phyloP scores from a whole-genome alignment of 2,329 filamentous ascomycete species.

The Fusarium tuaranense region DNA sequence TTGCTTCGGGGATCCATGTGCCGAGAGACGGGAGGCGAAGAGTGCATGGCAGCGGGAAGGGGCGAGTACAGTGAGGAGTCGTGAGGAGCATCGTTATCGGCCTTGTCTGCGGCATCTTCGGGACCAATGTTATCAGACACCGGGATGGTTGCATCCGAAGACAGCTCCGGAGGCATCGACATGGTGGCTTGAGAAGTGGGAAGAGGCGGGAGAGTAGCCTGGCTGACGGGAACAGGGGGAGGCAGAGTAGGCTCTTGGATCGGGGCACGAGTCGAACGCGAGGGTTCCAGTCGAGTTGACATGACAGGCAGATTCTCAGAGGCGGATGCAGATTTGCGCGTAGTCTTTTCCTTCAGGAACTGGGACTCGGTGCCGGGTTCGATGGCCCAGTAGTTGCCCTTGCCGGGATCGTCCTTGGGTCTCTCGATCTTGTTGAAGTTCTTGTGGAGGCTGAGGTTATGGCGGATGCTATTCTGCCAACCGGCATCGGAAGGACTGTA shows the following conservation, averaged over 20 bases:
- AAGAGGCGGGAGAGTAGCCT: slow-evolving; percentile 55
- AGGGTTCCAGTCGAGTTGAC: slow-evolving; percentile 66
- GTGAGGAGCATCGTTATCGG: slow-evolving; percentile 52
- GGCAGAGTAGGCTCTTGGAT: slow-evolving; percentile 62
- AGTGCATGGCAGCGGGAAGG: slow-evolving; percentile 78
- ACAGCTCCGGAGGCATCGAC: slow-evolving; percentile 67
- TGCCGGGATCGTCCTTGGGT: slow-evolving; percentile 96
- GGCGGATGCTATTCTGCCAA: slow-evolving; percentile 99
- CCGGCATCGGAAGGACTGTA: slow-evolving; percentile 87
- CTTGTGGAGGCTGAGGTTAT: slow-evolving; percentile 97
- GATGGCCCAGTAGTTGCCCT: slow-evolving; percentile 98
- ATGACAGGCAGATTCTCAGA: slow-evolving; percentile 70
- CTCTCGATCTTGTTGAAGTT: slow-evolving; percentile 95
- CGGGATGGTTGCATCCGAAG: slow-evolving; percentile 82
- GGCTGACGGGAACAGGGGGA: slow-evolving; percentile 54
- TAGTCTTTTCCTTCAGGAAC: slow-evolving; percentile 88
- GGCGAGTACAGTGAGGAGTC: slow-evolving; percentile 76
- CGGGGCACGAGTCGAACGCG: slow-evolving; percentile 53
- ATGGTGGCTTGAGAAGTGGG: slow-evolving; percentile 53
- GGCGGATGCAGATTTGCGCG: slow-evolving; percentile 67
- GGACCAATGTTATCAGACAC: slow-evolving; percentile 73
- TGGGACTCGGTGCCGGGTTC: slow-evolving; percentile 88
- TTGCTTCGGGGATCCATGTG: slow-evolving; percentile 70
- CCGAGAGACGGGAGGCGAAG: slow-evolving; percentile 85
- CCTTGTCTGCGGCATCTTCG: slow-evolving; percentile 62